Percentiles rank a stretch among this genome's conserved stretches.
Conservation (phyloP, 495 filamentous ascomycete genomes). For the Terfezia claveryi region DNA sequence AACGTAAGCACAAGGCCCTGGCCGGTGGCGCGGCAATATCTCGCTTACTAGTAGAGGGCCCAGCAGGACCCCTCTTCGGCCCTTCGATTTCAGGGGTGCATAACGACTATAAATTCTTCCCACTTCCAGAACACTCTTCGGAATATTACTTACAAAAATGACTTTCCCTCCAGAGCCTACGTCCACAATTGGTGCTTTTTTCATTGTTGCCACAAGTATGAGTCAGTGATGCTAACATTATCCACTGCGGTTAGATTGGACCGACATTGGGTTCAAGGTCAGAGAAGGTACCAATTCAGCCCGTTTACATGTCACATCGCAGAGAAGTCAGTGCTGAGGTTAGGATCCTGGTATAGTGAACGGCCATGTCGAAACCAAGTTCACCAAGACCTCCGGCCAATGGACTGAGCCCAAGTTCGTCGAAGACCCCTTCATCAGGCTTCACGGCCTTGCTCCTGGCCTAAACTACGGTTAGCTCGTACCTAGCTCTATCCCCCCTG, state of each 20-base stretch:
- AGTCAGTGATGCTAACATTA: not conserved
- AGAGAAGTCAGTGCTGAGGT: no score
- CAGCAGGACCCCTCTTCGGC: no score
- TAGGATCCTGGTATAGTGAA: slow-evolving; percentile 30
- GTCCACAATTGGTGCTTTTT: slow-evolving; percentile 41
- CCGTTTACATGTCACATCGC: no score
- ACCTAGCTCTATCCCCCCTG: not conserved
- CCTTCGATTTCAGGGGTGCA: no score
- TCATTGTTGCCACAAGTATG: not conserved
- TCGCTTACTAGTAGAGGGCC: no score
- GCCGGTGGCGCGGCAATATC: no score
- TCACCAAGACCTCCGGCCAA: slow-evolving; percentile 41
- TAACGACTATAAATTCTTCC: no score
- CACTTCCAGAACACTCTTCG: no score
- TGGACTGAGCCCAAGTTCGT: slow-evolving; percentile 60
- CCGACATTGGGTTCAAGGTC: slow-evolving; percentile 69
- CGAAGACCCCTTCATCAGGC: slow-evolving; percentile 48
- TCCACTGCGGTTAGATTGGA: slow-evolving; percentile 41
- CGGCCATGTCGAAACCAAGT: slow-evolving; percentile 56
- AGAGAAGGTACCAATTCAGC: slow-evolving; percentile 44
- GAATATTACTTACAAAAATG: slow-evolving; percentile 7
- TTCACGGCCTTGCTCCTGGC: slow-evolving; percentile 77
- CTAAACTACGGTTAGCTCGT: slow-evolving; percentile 51
- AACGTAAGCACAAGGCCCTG: no score
- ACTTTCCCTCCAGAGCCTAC: slow-evolving; percentile 64